These are phyloP conservation scores for Alternaria gansuensis DNA, from an alignment of 2,329 filamentous ascomycete species.

Conservation along the genomic window DNA sequence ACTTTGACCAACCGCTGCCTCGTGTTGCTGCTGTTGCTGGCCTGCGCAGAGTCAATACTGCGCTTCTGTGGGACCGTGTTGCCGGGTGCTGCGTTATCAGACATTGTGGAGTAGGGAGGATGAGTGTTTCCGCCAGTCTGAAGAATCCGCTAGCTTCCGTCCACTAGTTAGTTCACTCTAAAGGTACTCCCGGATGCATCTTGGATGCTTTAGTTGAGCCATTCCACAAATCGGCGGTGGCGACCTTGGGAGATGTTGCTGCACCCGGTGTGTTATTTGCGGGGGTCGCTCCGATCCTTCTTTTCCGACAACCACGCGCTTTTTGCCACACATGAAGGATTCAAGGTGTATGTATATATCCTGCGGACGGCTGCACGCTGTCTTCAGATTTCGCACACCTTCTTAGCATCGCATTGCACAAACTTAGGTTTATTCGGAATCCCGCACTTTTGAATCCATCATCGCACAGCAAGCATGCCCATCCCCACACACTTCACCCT, in stretches of 20 bases:
- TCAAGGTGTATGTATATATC: background rate
- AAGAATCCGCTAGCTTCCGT: background rate
- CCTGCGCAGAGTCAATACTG: background rate
- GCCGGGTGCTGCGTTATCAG: slow-evolving; percentile 1
- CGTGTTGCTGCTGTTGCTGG: background rate
- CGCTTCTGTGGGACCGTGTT: slow-evolving; percentile 27
- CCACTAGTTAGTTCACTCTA: background rate
- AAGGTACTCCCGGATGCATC: background rate
- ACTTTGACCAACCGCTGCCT: slow-evolving; percentile 36
- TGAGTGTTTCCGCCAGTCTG: background rate
- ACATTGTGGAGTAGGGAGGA: slow-evolving; percentile 3
- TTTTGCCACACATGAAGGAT: background rate
- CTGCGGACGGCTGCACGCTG: background rate
- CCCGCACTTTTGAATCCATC: background rate
- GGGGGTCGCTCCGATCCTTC: background rate
- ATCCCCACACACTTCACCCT: slow-evolving; percentile 58
- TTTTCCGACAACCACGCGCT: background rate
- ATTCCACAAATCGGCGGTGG: background rate
- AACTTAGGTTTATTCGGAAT: background rate
- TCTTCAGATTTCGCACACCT: background rate
- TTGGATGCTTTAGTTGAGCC: background rate
- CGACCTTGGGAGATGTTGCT: background rate
- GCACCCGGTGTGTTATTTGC: background rate
- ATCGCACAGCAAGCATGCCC: slow-evolving; percentile 23
- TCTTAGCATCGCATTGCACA: background rate